Evolutionary conservation across 2,329 filamentous ascomycete genomes (phyloP).

Genomic region (Claviceps arundinis): DNA sequence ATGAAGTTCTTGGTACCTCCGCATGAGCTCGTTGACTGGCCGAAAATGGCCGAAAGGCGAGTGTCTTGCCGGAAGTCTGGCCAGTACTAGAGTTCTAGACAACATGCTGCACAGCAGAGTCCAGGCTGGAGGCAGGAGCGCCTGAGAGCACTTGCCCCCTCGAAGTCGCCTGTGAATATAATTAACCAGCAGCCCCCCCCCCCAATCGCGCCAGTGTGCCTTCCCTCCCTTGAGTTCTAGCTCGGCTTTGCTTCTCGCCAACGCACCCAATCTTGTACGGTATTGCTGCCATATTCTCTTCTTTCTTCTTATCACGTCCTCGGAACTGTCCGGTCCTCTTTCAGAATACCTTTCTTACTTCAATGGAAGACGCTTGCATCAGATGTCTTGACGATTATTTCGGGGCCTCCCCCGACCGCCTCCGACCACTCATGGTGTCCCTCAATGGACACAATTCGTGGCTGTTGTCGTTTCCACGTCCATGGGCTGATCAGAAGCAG

Average conservation of each 20-base stretch:
- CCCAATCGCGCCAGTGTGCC: neutral
- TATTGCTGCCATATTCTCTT: neutral
- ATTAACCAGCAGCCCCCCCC: neutral
- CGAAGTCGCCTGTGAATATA: neutral
- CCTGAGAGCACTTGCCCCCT: neutral
- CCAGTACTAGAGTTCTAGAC: neutral
- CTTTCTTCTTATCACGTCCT: neutral
- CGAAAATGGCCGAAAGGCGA: neutral
- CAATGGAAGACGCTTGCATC: constrained; percentile 7
- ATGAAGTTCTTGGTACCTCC: neutral
- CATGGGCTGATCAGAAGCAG: constrained; percentile 9
- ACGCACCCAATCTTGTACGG: neutral
- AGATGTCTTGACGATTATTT: constrained; percentile 9
- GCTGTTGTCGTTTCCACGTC: constrained; percentile 20
- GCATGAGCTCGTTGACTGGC: neutral
- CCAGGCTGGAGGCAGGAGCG: neutral
- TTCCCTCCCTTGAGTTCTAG: neutral
- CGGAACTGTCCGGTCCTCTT: neutral
- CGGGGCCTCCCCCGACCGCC: constrained; percentile 5
- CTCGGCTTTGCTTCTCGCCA: neutral
- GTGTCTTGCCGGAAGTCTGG: neutral
- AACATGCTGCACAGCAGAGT: neutral
- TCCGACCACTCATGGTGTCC: constrained; percentile 16
- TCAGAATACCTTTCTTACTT: neutral
- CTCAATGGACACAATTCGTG: constrained; percentile 23